Conservation (phyloP, 176 grass and related monocot genomes). For the Triticum timopheevii region DNA sequence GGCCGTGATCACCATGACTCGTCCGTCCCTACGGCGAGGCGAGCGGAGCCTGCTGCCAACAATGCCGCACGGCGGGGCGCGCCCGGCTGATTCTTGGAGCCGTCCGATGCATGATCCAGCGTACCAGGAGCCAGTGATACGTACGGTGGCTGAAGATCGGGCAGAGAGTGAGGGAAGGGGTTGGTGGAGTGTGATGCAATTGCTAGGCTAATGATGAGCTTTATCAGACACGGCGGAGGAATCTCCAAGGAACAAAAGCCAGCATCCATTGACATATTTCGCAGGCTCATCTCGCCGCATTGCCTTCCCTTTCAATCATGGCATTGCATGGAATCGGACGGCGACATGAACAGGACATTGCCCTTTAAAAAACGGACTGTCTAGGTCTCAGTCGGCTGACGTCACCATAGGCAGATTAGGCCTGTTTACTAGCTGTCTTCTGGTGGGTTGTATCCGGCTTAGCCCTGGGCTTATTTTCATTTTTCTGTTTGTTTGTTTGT, state of each 20-base stretch:
- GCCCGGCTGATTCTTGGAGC: neutral
- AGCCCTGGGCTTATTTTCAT: no score
- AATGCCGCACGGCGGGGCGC: neutral
- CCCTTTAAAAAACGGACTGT: no score
- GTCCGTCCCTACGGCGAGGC: no score
- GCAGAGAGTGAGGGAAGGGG: neutral
- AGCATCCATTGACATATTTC: slow-evolving; percentile 50
- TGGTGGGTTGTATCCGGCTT: no score
- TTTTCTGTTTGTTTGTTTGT: no score
- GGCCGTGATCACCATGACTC: no score
- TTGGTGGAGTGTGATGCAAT: slow-evolving; percentile 42
- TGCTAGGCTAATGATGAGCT: slow-evolving; percentile 62
- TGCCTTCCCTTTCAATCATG: slow-evolving; percentile 52
- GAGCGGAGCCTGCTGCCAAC: neutral
- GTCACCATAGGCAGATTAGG: no score
- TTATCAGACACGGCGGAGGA: slow-evolving; percentile 47
- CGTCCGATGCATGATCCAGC: neutral
- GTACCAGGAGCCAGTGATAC: neutral
- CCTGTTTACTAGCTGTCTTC: no score
- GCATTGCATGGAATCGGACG: slow-evolving; percentile 34
- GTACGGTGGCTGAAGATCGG: neutral
- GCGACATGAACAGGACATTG: slow-evolving; percentile 44
- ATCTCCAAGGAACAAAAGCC: slow-evolving; percentile 55
- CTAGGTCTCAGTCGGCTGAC: no score
- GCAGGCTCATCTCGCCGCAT: slow-evolving; percentile 27